Conservation (phyloP, 257 asterid genomes). For the Cruciata laevipes region DNA sequence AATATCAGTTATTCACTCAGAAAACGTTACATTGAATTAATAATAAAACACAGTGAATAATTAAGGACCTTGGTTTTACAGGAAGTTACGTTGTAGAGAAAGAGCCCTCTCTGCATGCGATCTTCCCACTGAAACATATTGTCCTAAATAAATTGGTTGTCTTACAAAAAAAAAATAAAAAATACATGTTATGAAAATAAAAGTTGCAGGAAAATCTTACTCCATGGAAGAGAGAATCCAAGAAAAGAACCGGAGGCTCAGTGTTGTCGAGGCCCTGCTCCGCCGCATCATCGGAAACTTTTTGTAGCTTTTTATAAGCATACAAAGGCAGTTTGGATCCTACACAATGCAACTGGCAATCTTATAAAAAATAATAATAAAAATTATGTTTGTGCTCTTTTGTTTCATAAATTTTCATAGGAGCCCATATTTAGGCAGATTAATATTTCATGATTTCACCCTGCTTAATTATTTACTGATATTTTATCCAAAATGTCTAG, state of each 20-base stretch:
- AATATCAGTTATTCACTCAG: not conserved
- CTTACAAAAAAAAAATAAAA: not conserved
- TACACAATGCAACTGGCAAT: slow-evolving; percentile 13
- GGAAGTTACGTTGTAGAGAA: slow-evolving; percentile 95
- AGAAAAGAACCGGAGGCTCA: slow-evolving; percentile 48
- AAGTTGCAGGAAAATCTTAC: slow-evolving; percentile 20
- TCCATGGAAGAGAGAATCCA: slow-evolving; percentile 64
- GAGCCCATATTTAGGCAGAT: too few species aligned
- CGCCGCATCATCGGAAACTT: slow-evolving; percentile 27
- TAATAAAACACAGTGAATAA: not conserved
- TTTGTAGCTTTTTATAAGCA: slow-evolving; percentile 39
- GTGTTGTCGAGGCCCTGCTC: slow-evolving; percentile 25
- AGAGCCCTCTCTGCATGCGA: slow-evolving; percentile 85
- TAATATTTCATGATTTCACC: too few species aligned
- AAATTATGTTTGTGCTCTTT: too few species aligned
- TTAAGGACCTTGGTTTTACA: slow-evolving; percentile 85
- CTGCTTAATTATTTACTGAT: too few species aligned
- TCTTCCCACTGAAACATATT: slow-evolving; percentile 81
- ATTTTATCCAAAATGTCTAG: too few species aligned
- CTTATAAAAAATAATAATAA: not conserved
- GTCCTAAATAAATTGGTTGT: not conserved
- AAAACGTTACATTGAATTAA: too few species aligned
- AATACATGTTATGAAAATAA: not conserved
- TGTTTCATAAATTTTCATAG: too few species aligned
- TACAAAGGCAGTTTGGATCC: slow-evolving; percentile 79